Base-by-base conservation (phyloP, 2,329 filamentous ascomycete genomes). In the Pseudocercospora macadamiae region DNA sequence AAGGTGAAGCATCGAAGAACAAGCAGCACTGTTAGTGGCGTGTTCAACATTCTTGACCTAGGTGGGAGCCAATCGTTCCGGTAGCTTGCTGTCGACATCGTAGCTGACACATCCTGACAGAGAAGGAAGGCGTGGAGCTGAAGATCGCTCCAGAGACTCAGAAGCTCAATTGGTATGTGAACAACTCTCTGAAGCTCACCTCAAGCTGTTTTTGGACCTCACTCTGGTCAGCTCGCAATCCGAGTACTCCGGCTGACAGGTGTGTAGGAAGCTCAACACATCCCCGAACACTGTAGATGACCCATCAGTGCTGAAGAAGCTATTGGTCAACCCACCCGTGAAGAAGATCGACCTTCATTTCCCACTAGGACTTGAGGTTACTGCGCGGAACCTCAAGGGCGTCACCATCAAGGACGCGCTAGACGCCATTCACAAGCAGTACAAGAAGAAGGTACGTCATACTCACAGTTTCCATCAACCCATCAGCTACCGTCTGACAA, bases 331-430 rank as follows among this genome's bases (percentile, higher is more conserved):
- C 61, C 93, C 93, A 48, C 87, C 89, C 30, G 86, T 97, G 76
- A 96, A 95, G 84, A 93, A 91, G 81, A 93, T 97, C 77, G 92
- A 96, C 77, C 83, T 97, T 47, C 87, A 92, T 78, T 96, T 96
- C 83, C 90, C 91, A 14, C 82, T 96, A 54, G 93, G 93, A 52
- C 84, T 95, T 56, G 88, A 93, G 72, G 90, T 97, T 66, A 90
- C 89, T 28, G 93, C 92, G 73, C 86, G 93, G 72, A 97, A 97
- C 79, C 80, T 93, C 70, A 93, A 93, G 77, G 93, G 93, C 57
- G 92, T 97, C 67, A 97, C 93, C 57, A 93, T 97, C 83, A 97
- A 97, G 82, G 93, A 97, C 77, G 92, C 92, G 59, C 75, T 96
- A 75, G 93, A 97, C 76, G 93, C 91, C 71, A 97, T 97, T 78